Evolutionary conservation across 805 yeast species (phyloP), one percentile per base, ranked within the genome.

Genomic region (Candida nonsorbophila): DNA sequence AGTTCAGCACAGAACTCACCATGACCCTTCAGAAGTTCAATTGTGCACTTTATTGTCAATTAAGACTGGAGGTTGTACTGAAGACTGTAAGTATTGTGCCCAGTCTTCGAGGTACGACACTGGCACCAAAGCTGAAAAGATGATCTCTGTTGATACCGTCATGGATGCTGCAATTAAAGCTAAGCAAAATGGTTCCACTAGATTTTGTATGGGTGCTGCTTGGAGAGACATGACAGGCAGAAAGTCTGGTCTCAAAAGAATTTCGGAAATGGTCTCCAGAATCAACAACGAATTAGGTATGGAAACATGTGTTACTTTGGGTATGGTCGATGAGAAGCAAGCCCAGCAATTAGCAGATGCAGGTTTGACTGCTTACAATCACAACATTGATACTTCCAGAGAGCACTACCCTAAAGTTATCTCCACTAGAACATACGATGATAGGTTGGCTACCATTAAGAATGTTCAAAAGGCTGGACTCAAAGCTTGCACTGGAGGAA

Each of bases 151-250:
- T 7, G 86, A 79, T 4, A 65, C 66, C n/a, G 88, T 83, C 1
- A 53, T 78, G 41, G 63, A 57, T 28, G 79, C 74, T 18, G 92
- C 92, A 1, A 58, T 55, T 30, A 68, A 66, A 29, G 88, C 92
- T 8, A 77, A 79, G 42, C 58, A 43, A 5, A 80, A 81, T 40
- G 90, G 90, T 0, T 70, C 82, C 1, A 83, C 92, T 0, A 63
- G 92, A 40, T 83, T 83, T 48, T 83, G 92, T 49, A 72, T 83
- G 77, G 92, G 92, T 26, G 85, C 90, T 7, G 92, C 92, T 2
- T 84, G 90, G 92, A 69, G 92, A 50, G 90, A 81, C 37, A 83
- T 83, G 92, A 61, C 62, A 27, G 90, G 92, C 11, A 62, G 92
- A 27, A 82, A 79, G 51, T 69, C 76, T 11, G 85, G 81, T 1